Evolutionary conservation across 2,329 filamentous ascomycete genomes (phyloP), one percentile per base, ranked within the genome.

Genomic region (Sphaerulina vaccinii): DNA sequence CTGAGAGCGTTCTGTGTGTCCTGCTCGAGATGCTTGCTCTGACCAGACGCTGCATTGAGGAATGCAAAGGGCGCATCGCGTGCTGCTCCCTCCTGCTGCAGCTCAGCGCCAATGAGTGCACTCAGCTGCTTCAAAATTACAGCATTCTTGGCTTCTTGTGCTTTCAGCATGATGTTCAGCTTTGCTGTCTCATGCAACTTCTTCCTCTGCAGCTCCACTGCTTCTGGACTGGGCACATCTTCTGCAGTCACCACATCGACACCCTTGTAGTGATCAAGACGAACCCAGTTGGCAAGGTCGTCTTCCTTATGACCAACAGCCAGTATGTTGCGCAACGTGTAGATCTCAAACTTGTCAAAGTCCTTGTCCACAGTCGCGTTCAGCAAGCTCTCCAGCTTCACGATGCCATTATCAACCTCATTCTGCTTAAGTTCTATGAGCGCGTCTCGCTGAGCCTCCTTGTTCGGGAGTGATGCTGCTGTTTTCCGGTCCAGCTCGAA

Each of bases 261-360:
- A 32, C 61, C 88, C 69, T 90, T 83, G 73, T 99, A 96, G 76
- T 97, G 92, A 41, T 82, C 81, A 58, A 99, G 75, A 47, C 86
- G 78, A 58, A 97, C 85, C 83, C 87, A 96, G 52, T 82, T 80
- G 63, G 87, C 74, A 40, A 86, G 76, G 56, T 92, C 87, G 38
- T 70, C 65, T 21, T 69, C 66, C 35, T 63, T 62, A 22, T 85
- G 67, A 22, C 72, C 72, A 29, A 78, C 66, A 38, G 72, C 73
- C 45, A 78, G 62, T 9, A 82, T 42, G 82, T 96, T 96, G 59
- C 90, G 79, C 75, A 99, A 78, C 45, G 90, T 86, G 73, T 92
- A 96, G 51, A 99, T 87, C 75, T 78, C 75, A 51, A 78, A 65
- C 45, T 74, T 74, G 64, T 78, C 75, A 55, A 78, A 77, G 52